Evolutionary conservation across 805 yeast species (phyloP), one percentile per base, ranked within the genome.

Genomic region (Starmerella ratchasimensis): DNA sequence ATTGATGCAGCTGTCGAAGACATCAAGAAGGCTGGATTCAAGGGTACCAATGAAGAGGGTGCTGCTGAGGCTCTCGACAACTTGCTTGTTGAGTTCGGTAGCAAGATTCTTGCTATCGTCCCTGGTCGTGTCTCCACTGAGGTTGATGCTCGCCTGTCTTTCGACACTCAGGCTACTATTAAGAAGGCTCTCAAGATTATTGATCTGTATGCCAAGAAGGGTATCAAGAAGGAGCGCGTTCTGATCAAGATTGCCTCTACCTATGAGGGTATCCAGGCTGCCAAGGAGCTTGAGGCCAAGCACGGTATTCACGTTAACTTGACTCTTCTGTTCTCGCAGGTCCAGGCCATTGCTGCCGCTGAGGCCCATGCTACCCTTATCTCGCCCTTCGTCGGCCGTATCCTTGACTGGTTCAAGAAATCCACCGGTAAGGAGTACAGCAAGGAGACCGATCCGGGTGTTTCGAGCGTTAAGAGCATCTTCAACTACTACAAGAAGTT

Each of bases 71-170:
- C 98, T 34, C 72, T 88, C 52, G 98, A 90, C 68, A 71, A 81
- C 64, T 68, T 90, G 55, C 74, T 90, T 56, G 94, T 90, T 48
- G 97, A 86, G 66, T 90, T 90, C 61, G 99, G 99, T 65, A 71
- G 73, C 57, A 86, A 81, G 66, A 90, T 90, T 58, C 71, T 90
- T 58, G 71, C 74, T 59, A 82, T 90, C 58, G 95, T 90, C 38
- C 99, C 99, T 52, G 99, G 99, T 57, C 80, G 97, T 69, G 98
- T 90, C 43, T 84, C 96, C 43, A 90, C 99, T 46, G 99, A 90
- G 70, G 97, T 90, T 45, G 99, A 90, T 58, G 98, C 99, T 43
- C 82, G 95, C 66, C 75, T 90, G 56, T 88, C 97, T 28, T 90
- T 84, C 61, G 86, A 90, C 72, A 90, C 79, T 62, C 80, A 83